These are phyloP conservation scores for Harringtonia aguacate DNA, from an alignment of 2,329 filamentous ascomycete species.

Conservation along the genomic window DNA sequence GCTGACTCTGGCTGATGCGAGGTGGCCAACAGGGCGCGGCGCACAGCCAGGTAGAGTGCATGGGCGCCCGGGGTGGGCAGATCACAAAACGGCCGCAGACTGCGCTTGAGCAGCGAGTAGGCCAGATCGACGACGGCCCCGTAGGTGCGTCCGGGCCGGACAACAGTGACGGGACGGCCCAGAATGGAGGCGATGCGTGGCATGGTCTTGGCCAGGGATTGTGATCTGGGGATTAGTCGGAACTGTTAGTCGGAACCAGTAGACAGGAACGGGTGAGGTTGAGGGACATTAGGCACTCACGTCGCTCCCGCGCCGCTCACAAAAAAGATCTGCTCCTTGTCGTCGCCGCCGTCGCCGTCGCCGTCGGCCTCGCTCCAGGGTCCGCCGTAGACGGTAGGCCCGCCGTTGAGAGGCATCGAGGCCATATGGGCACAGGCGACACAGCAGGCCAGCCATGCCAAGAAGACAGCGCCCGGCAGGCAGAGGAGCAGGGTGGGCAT, in stretches of 20 bases:
- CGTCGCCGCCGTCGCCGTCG: neutral
- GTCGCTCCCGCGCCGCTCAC: slow-evolving; percentile 22
- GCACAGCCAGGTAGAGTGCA: slow-evolving; percentile 24
- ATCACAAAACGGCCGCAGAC: slow-evolving; percentile 13
- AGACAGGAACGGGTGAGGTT: neutral
- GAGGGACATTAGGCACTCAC: slow-evolving; percentile 14
- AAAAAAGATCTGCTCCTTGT: slow-evolving; percentile 20
- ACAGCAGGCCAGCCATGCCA: slow-evolving; percentile 15
- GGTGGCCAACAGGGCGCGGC: slow-evolving; percentile 23
- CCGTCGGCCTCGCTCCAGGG: slow-evolving; percentile 2
- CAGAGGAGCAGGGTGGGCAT: slow-evolving; percentile 17
- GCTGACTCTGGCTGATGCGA: too few relatives aligned
- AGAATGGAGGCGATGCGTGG: slow-evolving; percentile 25
- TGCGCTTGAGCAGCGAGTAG: slow-evolving; percentile 21
- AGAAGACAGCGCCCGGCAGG: slow-evolving; percentile 20
- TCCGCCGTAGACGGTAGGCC: neutral
- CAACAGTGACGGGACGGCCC: slow-evolving; percentile 32
- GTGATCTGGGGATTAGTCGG: slow-evolving; percentile 14
- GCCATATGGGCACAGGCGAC: slow-evolving; percentile 14
- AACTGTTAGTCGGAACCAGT: too few relatives aligned
- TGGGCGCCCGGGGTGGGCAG: slow-evolving; percentile 17
- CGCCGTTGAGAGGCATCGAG: slow-evolving; percentile 19
- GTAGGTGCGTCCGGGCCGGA: slow-evolving; percentile 33
- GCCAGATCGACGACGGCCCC: slow-evolving; percentile 43
- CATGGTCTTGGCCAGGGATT: slow-evolving; percentile 19